Percentiles rank a stretch among this genome's conserved stretches.
Conservation (phyloP, 139 green algal species). For the Chlamydomonas incerta region DNA sequence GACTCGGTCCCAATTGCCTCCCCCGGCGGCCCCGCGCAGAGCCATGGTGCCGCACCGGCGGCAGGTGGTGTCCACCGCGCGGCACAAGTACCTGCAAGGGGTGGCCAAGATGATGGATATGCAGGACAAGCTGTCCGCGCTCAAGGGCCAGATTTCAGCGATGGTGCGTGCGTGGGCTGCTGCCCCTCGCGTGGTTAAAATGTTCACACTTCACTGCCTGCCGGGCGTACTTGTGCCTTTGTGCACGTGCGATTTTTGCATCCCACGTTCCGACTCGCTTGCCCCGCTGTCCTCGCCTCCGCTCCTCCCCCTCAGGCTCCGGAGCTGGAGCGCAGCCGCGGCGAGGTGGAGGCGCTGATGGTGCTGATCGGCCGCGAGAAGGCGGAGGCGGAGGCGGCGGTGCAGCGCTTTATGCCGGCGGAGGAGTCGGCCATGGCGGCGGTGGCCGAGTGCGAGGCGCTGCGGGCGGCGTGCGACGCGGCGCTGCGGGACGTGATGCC, state of each 20-base stretch:
- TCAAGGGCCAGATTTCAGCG: conserved; percentile 44
- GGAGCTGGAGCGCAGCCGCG: conserved; percentile 28
- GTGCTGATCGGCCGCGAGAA: conserved; percentile 9
- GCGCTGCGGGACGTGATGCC: conserved; percentile 46
- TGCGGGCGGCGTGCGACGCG: conserved; percentile 21
- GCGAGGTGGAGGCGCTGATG: conserved; percentile 38
- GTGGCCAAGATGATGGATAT: conserved; percentile 58
- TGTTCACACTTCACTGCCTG: too few relatives aligned
- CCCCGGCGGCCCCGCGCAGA: too few relatives aligned
- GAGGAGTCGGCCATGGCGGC: conserved; percentile 11
- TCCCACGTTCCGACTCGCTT: background rate
- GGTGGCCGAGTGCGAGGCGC: conserved; percentile 42
- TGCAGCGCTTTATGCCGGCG: conserved; percentile 28
- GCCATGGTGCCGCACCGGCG: conserved; percentile 41
- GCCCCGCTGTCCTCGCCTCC: too few relatives aligned
- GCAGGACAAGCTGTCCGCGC: conserved; percentile 42
- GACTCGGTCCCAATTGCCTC: background rate
- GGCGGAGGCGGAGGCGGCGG: conserved; percentile 32
- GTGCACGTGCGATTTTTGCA: background rate
- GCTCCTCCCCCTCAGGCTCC: background rate
- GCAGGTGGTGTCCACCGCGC: conserved; percentile 26
- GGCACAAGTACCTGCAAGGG: conserved; percentile 48
- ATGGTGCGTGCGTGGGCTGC: too few relatives aligned
- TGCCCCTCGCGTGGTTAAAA: too few relatives aligned
- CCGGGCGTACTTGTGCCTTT: too few relatives aligned